These are phyloP conservation scores for Phellinidium pouzarii DNA, from an alignment of 1,284 basidiomycete species.

Conservation along the genomic window DNA sequence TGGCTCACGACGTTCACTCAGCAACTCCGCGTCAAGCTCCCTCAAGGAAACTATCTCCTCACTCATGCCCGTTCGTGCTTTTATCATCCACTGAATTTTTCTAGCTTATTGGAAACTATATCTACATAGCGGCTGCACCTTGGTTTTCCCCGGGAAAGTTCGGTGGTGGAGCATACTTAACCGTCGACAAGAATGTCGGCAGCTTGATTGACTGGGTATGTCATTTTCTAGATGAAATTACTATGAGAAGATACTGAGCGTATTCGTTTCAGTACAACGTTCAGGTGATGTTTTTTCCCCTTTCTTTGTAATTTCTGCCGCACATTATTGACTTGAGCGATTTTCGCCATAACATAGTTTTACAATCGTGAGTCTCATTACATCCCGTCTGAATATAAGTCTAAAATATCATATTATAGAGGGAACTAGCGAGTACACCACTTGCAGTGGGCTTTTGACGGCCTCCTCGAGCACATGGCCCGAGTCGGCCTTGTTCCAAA, in stretches of 20 bases:
- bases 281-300: constrained; percentile 28
- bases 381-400: neutral
- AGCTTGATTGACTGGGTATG: constrained; percentile 45
- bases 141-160: constrained; percentile 45
- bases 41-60: constrained; percentile 30
- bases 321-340: neutral
- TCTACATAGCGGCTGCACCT: constrained; percentile 9
- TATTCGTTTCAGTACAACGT: constrained; percentile 37
- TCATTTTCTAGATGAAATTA: neutral
- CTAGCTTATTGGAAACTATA: neutral
- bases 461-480: constrained; percentile 47
- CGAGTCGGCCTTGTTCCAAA: constrained; percentile 50
- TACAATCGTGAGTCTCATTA: constrained; percentile 49
- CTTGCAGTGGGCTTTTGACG: constrained; percentile 47
- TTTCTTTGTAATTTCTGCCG: neutral
- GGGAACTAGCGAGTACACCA: constrained; percentile 51
- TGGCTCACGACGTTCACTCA: constrained; percentile 41
- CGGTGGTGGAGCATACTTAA: constrained; percentile 54
- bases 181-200: constrained; percentile 48
- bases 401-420: constrained; percentile 30
- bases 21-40: constrained; percentile 29
- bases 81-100: constrained; percentile 38
- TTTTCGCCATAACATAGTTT: constrained; percentile 34
- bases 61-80: constrained; percentile 33
- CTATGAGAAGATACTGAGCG: neutral